Evolutionary conservation across 192 early-diverging fungal genomes (phyloP).

Genomic region (Cetraspora pellucida): DNA sequence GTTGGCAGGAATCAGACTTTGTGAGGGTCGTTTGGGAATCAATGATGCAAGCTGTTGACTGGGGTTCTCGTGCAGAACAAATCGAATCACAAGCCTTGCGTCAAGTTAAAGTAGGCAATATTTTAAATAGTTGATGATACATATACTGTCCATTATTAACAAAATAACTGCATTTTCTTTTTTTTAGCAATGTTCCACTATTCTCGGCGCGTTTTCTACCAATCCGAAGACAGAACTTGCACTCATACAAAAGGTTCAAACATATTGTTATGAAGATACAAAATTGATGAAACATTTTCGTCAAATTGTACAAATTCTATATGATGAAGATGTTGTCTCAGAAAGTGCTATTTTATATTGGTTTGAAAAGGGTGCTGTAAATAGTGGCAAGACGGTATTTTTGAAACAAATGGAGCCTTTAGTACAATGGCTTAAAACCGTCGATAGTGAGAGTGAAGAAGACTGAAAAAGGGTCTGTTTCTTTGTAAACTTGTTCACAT

Average conservation of each 20-base stretch:
- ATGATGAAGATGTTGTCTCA: constrained; percentile 89
- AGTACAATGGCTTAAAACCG: constrained; percentile 76
- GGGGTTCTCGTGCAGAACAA: constrained; percentile 79
- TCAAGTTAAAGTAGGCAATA: constrained; percentile 54
- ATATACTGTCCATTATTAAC: constrained; percentile 1
- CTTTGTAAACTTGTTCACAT: no score
- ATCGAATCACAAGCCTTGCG: constrained; percentile 73
- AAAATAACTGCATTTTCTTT: not conserved
- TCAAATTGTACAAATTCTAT: constrained; percentile 78
- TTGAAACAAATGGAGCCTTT: constrained; percentile 94
- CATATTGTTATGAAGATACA: constrained; percentile 85
- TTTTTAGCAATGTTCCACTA: constrained; percentile 67
- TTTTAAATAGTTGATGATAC: constrained; percentile 38
- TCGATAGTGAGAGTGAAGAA: constrained; percentile 70
- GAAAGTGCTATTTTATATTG: constrained; percentile 94
- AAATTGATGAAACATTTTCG: constrained; percentile 87
- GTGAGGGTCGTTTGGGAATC: constrained; percentile 82
- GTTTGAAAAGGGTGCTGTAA: constrained; percentile 86
- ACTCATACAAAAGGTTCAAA: constrained; percentile 84
- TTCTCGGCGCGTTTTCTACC: constrained; percentile 75
- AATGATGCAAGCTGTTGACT: constrained; percentile 78
- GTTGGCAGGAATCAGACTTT: constrained; percentile 78
- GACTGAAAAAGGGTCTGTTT: constrained; percentile 35
- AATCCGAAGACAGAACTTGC: constrained; percentile 84
- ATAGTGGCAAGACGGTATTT: constrained; percentile 88